Evolutionary conservation across 2,329 filamentous ascomycete genomes (phyloP).

Genomic region (Aureobasidium sp.): DNA sequence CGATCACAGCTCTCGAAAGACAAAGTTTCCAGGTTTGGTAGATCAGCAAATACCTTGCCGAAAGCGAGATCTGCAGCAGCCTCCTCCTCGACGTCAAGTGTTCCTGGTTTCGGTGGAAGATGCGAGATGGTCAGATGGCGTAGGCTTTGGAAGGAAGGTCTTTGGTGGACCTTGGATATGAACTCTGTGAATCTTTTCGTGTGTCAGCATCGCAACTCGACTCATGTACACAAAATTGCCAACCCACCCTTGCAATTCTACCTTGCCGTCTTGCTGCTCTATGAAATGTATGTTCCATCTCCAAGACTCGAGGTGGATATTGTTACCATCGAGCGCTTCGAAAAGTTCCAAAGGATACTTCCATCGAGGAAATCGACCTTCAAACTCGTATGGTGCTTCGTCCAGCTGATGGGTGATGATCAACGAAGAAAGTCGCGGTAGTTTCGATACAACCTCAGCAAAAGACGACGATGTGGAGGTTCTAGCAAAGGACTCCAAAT

Average conservation of each 20-base stretch:
- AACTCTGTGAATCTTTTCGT: background rate
- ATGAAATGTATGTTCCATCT: conserved; percentile 41
- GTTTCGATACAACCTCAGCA: conserved; percentile 51
- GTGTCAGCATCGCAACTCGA: background rate
- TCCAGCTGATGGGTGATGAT: conserved; percentile 67
- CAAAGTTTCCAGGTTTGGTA: conserved; percentile 61
- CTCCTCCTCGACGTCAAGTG: conserved; percentile 12
- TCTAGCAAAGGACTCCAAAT: conserved; percentile 13
- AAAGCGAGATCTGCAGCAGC: conserved; percentile 16
- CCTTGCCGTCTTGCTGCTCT: background rate
- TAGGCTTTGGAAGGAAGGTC: conserved; percentile 17
- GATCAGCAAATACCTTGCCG: conserved; percentile 25
- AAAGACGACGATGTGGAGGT: conserved; percentile 47
- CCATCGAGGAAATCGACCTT: conserved; percentile 50
- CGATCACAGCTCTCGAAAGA: conserved; percentile 69
- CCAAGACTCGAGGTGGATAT: conserved; percentile 44
- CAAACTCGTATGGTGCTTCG: conserved; percentile 57
- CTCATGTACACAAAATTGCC: background rate
- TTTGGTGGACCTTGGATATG: conserved; percentile 3
- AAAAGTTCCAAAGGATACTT: conserved; percentile 62
- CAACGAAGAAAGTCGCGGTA: conserved; percentile 62
- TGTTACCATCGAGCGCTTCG: conserved; percentile 49
- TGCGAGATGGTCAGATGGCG: conserved; percentile 17
- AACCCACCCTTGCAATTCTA: conserved; percentile 37
- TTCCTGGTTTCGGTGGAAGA: conserved; percentile 5